phyloP scores from a whole-genome alignment of 306 rosid genomes.

The Prinsepia uniflora region DNA sequence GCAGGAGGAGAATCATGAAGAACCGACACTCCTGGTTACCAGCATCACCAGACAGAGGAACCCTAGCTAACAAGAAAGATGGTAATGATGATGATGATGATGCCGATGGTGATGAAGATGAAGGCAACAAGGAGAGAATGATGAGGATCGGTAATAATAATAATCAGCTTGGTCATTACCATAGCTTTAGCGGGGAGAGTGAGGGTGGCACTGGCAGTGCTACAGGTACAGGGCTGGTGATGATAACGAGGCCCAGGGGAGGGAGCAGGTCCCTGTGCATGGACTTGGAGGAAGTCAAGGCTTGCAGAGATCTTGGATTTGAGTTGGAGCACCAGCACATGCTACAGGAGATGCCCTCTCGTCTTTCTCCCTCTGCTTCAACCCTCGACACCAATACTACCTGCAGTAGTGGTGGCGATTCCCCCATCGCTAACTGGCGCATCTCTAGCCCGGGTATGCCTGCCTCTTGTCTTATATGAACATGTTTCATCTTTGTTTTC shows the following conservation, averaged over 20 bases:
- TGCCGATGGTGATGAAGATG: neutral
- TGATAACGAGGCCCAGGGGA: conserved; percentile 72
- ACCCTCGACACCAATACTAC: conserved; percentile 36
- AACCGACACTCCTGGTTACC: conserved; percentile 8
- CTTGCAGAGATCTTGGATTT: conserved; percentile 86
- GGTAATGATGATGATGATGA: conserved; percentile 6
- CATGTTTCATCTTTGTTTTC: no score
- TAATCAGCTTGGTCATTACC: conserved; percentile 12
- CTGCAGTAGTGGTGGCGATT: conserved; percentile 61
- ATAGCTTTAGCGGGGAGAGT: conserved; percentile 28
- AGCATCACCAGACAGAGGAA: neutral
- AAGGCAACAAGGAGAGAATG: conserved; percentile 11
- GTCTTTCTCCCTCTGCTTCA: conserved; percentile 36
- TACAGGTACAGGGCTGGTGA: conserved; percentile 38
- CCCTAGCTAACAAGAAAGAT: conserved; percentile 5
- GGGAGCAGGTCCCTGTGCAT: conserved; percentile 60
- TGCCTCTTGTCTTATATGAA: neutral
- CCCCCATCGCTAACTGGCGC: conserved; percentile 72
- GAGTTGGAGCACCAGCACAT: conserved; percentile 56
- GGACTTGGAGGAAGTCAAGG: conserved; percentile 86
- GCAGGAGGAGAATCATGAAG: conserved; percentile 16
- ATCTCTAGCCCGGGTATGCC: conserved; percentile 69
- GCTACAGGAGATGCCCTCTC: conserved; percentile 49
- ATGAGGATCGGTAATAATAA: neutral
- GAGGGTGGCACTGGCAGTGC: conserved; percentile 6